These are phyloP conservation scores for Phlyctochytrium arcticum DNA, from an alignment of 192 early-diverging fungal species.

Conservation along the genomic window DNA sequence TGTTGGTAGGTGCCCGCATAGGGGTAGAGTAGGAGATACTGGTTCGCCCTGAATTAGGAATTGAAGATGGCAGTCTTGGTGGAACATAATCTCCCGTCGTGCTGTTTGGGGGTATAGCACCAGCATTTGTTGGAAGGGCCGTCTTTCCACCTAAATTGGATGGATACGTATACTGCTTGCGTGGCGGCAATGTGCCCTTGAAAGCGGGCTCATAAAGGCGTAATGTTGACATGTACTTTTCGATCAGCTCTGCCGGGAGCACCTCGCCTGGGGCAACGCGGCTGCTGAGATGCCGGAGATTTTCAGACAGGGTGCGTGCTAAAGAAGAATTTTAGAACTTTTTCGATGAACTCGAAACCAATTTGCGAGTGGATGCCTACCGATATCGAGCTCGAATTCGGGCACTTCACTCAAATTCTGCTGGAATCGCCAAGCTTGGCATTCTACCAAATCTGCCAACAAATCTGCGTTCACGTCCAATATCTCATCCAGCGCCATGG, in stretches of 20 bases:
- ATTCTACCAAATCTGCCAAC: background rate
- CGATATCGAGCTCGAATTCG: background rate
- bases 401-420: background rate
- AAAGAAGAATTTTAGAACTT: background rate
- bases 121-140: conserved; percentile 2
- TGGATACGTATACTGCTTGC: background rate
- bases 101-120: background rate
- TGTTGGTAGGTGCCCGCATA: no score
- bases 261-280: background rate
- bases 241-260: background rate
- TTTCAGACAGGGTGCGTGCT: background rate
- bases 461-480: conserved; percentile 2
- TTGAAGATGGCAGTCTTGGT: no score
- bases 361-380: background rate
- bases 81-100: background rate
- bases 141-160: background rate
- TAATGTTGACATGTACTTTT: background rate
- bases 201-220: conserved; percentile 11
- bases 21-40: no score
- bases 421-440: conserved; percentile 8
- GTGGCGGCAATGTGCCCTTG: conserved; percentile 6
- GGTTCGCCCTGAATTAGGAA: no score
- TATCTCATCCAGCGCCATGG: background rate
- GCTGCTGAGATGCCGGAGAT: conserved; percentile 2
- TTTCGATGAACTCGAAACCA: background rate